These are phyloP conservation scores for Xylaria castorea DNA, from an alignment of 495 filamentous ascomycete species.

Conservation along the genomic window DNA sequence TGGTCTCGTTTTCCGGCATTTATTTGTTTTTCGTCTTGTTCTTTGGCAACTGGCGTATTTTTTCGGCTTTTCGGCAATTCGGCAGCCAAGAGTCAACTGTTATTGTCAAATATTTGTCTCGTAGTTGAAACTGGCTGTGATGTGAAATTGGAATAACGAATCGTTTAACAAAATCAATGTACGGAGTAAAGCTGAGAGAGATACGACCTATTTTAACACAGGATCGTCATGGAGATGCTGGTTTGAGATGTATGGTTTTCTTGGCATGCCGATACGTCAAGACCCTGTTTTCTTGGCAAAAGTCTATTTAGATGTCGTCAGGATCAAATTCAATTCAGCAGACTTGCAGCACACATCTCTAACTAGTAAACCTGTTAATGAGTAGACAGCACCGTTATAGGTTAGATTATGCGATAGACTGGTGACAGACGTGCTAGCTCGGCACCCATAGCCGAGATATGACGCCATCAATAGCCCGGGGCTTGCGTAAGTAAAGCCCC, in stretches of 20 bases:
- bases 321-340: neutral
- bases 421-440: neutral
- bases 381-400: neutral
- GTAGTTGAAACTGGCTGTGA: neutral
- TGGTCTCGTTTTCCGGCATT: neutral
- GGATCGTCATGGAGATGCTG: neutral
- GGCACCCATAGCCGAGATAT: constrained; percentile 10
- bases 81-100: constrained; percentile 7
- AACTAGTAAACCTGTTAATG: constrained; percentile 4
- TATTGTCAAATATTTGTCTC: neutral
- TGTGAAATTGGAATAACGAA: neutral
- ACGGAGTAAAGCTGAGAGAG: neutral
- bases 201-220: neutral
- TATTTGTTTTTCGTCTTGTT: neutral
- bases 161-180: neutral
- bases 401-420: neutral
- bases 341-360: neutral
- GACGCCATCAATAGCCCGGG: constrained; percentile 15
- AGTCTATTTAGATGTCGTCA: constrained; percentile 19
- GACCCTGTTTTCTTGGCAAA: constrained; percentile 22
- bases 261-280: constrained; percentile 10
- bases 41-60: neutral
- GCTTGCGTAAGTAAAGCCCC: neutral
- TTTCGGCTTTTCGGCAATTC: too few relatives aligned
- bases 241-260: neutral